These are phyloP conservation scores for Alnus rubra DNA, from an alignment of 306 rosid species.

Conservation along the genomic window DNA sequence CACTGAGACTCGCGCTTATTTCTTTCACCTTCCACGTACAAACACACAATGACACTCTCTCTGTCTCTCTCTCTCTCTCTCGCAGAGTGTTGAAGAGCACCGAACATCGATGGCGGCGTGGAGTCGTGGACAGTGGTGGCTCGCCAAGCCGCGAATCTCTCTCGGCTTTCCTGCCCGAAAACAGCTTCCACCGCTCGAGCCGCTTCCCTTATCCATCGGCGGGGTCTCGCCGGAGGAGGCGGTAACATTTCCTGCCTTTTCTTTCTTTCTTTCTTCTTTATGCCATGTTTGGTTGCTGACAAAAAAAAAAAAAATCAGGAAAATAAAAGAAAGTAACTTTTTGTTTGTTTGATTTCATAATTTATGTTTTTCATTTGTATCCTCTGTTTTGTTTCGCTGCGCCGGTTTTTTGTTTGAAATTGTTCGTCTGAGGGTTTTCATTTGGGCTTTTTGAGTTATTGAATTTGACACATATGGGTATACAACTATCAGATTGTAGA, in stretches of 20 bases:
- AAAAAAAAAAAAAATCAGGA: background rate
- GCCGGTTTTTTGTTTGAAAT: background rate
- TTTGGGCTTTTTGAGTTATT: background rate
- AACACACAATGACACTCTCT: too few species aligned
- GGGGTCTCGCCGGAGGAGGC: constrained; percentile 45
- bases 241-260: constrained; percentile 27
- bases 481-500: background rate
- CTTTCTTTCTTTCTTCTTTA: background rate
- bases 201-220: constrained; percentile 46
- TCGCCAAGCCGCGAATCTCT: constrained; percentile 37
- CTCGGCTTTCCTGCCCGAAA: constrained; percentile 39
- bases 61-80: background rate
- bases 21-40: constrained; percentile 15
- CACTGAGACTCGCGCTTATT: background rate
- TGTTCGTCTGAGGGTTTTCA: too few species aligned
- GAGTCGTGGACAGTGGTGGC: constrained; percentile 43
- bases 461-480: background rate
- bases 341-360: background rate
- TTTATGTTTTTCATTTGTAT: background rate
- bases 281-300: background rate
- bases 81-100: background rate
- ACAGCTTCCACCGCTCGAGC: constrained; percentile 25
- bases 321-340: background rate
- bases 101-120: constrained; percentile 47
- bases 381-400: background rate